Conservation (phyloP, 208 protist genomes). For the Leishmania mexicana region DNA sequence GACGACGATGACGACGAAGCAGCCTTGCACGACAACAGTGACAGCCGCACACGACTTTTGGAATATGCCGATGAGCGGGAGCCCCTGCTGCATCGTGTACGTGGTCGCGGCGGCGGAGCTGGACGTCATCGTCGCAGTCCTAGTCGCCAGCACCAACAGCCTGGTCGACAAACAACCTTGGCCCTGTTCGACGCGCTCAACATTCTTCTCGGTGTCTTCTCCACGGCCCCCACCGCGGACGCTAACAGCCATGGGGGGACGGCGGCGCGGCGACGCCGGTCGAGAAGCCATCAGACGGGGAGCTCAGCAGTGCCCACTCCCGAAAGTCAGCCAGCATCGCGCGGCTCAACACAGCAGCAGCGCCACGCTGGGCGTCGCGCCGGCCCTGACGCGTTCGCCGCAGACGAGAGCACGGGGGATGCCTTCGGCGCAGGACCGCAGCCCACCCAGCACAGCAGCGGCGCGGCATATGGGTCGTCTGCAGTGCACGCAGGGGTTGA, state of each 20-base stretch:
- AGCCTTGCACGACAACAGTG: background rate
- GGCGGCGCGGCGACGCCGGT: background rate
- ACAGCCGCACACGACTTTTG: background rate
- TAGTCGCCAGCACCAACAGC: background rate
- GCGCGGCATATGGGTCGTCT: background rate
- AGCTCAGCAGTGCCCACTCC: background rate
- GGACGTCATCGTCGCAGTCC: background rate
- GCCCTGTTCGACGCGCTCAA: slow-evolving; percentile 5
- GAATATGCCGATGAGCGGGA: background rate
- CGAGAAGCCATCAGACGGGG: background rate
- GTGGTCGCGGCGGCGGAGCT: background rate
- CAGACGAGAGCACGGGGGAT: background rate
- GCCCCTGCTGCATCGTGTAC: background rate
- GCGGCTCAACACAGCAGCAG: background rate
- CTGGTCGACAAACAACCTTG: background rate
- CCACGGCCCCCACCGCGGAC: background rate
- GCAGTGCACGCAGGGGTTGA: background rate
- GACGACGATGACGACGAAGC: background rate
- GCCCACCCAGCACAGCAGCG: background rate
- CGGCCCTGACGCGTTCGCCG: background rate
- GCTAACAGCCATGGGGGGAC: background rate
- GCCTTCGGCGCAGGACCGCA: background rate
- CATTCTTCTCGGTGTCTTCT: slow-evolving; percentile 1
- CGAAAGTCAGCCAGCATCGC: background rate
- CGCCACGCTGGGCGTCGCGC: background rate